Percentiles rank a stretch among this genome's conserved stretches.
phyloP scores from a whole-genome alignment of 257 asterid species.

The Nicotiana paniculata region DNA sequence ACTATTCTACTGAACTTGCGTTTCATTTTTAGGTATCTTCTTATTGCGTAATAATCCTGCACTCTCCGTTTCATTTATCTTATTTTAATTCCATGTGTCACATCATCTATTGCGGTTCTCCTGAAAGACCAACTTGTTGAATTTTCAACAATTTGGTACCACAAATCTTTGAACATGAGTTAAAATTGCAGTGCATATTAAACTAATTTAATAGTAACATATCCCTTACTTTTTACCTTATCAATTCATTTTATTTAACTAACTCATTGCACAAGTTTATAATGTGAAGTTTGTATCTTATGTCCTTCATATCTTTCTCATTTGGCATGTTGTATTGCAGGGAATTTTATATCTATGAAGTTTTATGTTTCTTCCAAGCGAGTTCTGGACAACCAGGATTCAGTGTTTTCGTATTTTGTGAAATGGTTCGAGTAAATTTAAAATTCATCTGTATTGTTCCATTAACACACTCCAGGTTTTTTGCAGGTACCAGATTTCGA shows the following conservation, averaged over 20 bases:
- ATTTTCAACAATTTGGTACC: neutral
- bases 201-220: too few species aligned
- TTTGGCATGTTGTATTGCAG: neutral
- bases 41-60: neutral
- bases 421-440: neutral
- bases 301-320: neutral
- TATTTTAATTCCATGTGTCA: neutral
- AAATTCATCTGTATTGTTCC: neutral
- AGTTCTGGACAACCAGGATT: neutral
- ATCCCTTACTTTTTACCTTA: neutral
- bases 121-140: neutral
- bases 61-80: neutral
- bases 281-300: neutral
- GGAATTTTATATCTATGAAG: neutral
- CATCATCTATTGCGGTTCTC: neutral
- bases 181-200: neutral
- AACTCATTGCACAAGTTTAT: neutral
- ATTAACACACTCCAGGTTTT: neutral
- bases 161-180: neutral
- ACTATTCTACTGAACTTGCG: neutral
- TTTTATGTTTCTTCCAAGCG: neutral
- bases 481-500: conserved; percentile 17
- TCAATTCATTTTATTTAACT: neutral
- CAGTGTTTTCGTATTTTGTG: neutral
- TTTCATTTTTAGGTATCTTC: neutral